Percentiles rank a stretch among this genome's conserved stretches.
These are phyloP conservation scores for Alternaria hordeiaustralica DNA, from an alignment of 2,329 filamentous ascomycete genomes.

Conservation along the genomic window DNA sequence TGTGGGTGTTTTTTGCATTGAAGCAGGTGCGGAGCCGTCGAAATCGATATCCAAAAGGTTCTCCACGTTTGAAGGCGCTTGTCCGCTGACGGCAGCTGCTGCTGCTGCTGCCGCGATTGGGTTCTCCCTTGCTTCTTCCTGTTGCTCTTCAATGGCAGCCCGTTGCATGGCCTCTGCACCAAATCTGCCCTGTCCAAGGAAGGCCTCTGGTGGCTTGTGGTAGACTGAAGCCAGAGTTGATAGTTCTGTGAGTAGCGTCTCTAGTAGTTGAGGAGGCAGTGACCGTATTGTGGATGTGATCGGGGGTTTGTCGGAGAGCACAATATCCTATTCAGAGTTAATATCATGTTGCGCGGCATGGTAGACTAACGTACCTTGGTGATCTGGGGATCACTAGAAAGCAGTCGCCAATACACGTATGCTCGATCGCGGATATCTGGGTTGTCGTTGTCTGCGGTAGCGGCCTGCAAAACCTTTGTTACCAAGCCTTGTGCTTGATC, in stretches of 20 bases:
- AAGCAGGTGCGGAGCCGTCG: conserved; percentile 91
- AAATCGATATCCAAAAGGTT: conserved; percentile 97
- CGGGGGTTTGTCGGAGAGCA: conserved; percentile 91
- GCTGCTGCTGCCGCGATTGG: conserved; percentile 87
- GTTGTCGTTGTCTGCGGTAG: conserved; percentile 95
- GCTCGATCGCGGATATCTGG: conserved; percentile 96
- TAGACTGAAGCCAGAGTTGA: conserved; percentile 97
- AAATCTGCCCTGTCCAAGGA: conserved; percentile 92
- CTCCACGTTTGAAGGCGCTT: conserved; percentile 78
- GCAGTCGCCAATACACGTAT: conserved; percentile 96
- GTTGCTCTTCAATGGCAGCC: conserved; percentile 95
- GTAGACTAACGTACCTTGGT: conserved; percentile 70
- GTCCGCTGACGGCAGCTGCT: conserved; percentile 64
- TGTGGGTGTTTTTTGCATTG: conserved; percentile 70
- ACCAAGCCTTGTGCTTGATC: conserved; percentile 89
- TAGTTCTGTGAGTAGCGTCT: conserved; percentile 88
- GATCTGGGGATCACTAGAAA: conserved; percentile 89
- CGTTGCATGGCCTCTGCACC: conserved; percentile 94
- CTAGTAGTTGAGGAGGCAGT: conserved; percentile 80
- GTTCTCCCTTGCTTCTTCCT: conserved; percentile 90
- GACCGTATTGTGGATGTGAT: conserved; percentile 95
- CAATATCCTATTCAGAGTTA: conserved; percentile 67
- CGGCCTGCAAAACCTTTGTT: conserved; percentile 90
- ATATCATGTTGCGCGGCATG: background rate
- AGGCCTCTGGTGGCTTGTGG: conserved; percentile 98